phyloP scores from a whole-genome alignment of 148 eudicot genomes.

The Amaranthus cruentus region DNA sequence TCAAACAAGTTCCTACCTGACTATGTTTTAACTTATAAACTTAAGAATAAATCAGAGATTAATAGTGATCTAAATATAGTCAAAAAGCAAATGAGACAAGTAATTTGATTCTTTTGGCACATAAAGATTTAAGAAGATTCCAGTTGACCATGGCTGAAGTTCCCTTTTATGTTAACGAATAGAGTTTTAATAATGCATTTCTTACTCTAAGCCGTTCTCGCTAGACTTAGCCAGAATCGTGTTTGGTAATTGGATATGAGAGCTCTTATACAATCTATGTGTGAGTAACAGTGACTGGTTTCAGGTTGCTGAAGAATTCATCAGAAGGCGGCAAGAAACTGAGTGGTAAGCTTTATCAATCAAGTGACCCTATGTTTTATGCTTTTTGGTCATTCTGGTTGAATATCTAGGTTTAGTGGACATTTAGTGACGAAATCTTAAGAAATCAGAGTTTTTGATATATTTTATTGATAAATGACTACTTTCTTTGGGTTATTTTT shows the following conservation, averaged over 20 bases:
- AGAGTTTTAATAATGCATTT: not conserved
- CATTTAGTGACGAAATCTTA: not conserved
- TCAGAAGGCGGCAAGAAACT: slow-evolving; percentile 84
- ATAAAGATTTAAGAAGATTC: not conserved
- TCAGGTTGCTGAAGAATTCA: slow-evolving; percentile 92
- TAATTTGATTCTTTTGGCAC: not conserved
- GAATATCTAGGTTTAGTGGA: not conserved
- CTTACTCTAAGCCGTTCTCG: not conserved
- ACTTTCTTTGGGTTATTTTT: not conserved
- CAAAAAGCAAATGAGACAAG: too few relatives aligned
- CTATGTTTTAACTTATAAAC: too few relatives aligned
- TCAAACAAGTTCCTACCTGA: too few relatives aligned
- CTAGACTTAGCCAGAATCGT: not conserved
- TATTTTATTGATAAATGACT: not conserved
- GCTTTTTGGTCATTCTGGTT: not conserved
- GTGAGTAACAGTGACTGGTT: slow-evolving; percentile 8
- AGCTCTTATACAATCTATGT: not conserved
- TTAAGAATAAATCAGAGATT: too few relatives aligned
- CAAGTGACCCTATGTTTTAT: not conserved
- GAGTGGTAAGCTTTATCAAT: slow-evolving; percentile 60
- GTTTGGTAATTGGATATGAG: not conserved
- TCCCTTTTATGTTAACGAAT: not conserved
- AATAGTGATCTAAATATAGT: too few relatives aligned
- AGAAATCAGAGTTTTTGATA: not conserved
- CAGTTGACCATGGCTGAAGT: not conserved